These are phyloP conservation scores for Tulasnella sp. DNA, from an alignment of 768 basidiomycete genomes.

Conservation along the genomic window DNA sequence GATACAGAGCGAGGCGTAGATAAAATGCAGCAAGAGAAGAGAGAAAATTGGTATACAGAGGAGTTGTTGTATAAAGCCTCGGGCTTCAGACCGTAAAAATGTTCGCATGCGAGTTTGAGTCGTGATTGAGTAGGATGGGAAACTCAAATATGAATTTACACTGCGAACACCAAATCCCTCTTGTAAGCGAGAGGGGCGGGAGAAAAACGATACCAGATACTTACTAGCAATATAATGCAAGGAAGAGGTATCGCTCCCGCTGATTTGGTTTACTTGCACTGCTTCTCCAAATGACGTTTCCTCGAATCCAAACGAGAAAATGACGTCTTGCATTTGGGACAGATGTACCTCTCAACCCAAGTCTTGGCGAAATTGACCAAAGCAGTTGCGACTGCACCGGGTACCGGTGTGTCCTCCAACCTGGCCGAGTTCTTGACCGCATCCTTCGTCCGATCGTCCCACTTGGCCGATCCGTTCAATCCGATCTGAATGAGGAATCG, in stretches of 20 bases:
- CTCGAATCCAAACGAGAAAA: constrained; percentile 10
- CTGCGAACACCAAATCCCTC: too few relatives aligned
- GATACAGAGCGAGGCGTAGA: not conserved
- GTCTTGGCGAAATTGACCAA: constrained; percentile 1
- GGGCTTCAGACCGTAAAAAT: not conserved
- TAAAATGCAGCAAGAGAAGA: not conserved
- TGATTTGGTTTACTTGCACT: constrained; percentile 7
- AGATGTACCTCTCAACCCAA: constrained; percentile 7
- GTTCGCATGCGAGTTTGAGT: too few relatives aligned
- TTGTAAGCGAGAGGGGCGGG: not conserved
- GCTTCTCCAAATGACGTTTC: constrained; percentile 15
- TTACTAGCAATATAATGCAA: not conserved
- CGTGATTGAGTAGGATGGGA: not conserved
- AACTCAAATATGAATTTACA: not conserved
- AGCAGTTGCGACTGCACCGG: not conserved
- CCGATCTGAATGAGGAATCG: constrained; percentile 8
- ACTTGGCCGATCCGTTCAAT: not conserved
- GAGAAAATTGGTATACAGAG: not conserved
- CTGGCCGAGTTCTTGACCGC: not conserved
- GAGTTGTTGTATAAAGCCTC: not conserved
- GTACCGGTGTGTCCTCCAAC: not conserved
- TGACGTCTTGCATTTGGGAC: not conserved
- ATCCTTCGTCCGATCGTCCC: constrained; percentile 2
- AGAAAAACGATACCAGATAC: not conserved
- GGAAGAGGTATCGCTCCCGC: not conserved